Base-by-base conservation (phyloP, 306 rosid species). In the Ammopiptanthus mongolicus region DNA sequence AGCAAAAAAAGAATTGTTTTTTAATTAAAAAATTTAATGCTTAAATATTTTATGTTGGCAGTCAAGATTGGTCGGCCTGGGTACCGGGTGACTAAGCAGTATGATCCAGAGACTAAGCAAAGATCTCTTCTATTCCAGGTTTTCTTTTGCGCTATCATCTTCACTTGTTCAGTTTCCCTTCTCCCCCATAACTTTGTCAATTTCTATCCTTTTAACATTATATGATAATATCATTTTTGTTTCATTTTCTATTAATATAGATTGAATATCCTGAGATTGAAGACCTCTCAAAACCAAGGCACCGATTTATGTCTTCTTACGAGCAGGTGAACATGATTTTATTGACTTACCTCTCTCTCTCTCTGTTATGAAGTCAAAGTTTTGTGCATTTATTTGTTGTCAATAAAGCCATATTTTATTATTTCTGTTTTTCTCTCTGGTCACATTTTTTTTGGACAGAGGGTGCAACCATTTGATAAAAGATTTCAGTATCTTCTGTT, bases 1-100 rank as follows among this genome's bases (percentile, higher is more conserved):
- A 17, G 19, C 9, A 47, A 47, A 15, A 15, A 48, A 6, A 2
- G 2, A 3, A 2, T 31, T 31, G 5, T 4, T 31, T 31, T 47
- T 48, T 52, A 8, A 19, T 37, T 22, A 1, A 21, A 21, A 14
- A 61, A 3, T 17, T 50, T 71, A 28, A 41, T 47, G 23, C 50
- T 13, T 41, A 13, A 33, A 65, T 55, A 4, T 66, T 42, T 51
- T 65, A 17, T 83, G 57, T 48, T 67, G 81, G 69, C 91, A 89
- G 98, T 94, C 47, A 94, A 94, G 86, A 94, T 94, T 77, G 98
- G 98, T 5, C 87, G 98, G 59, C 97, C 98, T 61, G 98, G 98
- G 2, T 91, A 95, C 51, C 84, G 98, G 15, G 97, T 91, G 29
- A 95, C 97, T 8, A 91, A 95, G 82, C 98, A 95, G 79, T 95